Evolutionary conservation across 2,329 filamentous ascomycete species (phyloP).

Genomic region (Hypomyces rosellus): DNA sequence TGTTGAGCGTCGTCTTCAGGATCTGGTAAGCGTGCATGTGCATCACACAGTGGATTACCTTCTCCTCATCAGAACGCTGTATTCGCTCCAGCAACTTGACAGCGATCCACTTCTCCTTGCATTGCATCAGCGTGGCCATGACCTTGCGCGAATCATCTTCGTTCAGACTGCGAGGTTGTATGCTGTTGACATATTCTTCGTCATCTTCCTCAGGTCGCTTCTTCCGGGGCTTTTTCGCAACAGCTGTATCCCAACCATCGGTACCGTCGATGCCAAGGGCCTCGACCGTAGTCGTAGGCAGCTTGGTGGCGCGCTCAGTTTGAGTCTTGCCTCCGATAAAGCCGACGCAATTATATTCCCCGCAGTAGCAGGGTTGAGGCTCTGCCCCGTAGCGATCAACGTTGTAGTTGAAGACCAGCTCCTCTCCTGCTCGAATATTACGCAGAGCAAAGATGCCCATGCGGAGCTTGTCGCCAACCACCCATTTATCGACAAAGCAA

Average conservation of each 20-base stretch:
- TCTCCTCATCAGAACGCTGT: slow-evolving; percentile 78
- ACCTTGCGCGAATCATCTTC: slow-evolving; percentile 85
- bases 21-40: slow-evolving; percentile 98
- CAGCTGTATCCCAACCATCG: slow-evolving; percentile 85
- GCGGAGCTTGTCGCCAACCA: slow-evolving; percentile 90
- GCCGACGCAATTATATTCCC: slow-evolving; percentile 87
- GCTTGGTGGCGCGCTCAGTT: slow-evolving; percentile 87
- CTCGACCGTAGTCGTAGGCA: slow-evolving; percentile 84
- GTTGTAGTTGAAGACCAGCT: slow-evolving; percentile 99
- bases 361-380: slow-evolving; percentile 94
- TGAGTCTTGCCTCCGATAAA: slow-evolving; percentile 98
- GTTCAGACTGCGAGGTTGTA: slow-evolving; percentile 71
- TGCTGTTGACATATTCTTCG: slow-evolving; percentile 89
- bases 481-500: slow-evolving; percentile 99
- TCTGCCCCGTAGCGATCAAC: slow-evolving; percentile 97
- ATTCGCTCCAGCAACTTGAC: slow-evolving; percentile 90
- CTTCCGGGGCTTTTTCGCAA: slow-evolving; percentile 84
- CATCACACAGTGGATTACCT: slow-evolving; percentile 80
- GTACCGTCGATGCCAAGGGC: slow-evolving; percentile 91
- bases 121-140: slow-evolving; percentile 94
- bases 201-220: slow-evolving; percentile 90
- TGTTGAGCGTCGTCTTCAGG: slow-evolving; percentile 75
- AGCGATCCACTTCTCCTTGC: slow-evolving; percentile 98
- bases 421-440: slow-evolving; percentile 78
- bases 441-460: slow-evolving; percentile 98